Evolutionary conservation across 2,329 filamentous ascomycete species (phyloP).

Genomic region (Colletotrichum coccodes): DNA sequence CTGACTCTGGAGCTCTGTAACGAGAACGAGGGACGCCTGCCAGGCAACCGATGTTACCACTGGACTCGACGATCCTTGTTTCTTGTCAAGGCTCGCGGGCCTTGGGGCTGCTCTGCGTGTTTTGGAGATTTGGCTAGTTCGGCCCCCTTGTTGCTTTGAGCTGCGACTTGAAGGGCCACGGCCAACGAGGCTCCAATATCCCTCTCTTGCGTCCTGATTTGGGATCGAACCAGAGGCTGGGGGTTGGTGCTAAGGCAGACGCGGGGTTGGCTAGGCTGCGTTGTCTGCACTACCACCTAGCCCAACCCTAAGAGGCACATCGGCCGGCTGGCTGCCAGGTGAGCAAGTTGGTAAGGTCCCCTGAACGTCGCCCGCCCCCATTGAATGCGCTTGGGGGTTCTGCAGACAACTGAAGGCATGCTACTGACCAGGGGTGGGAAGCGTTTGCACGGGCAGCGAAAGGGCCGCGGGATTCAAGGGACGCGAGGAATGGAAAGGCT

Average conservation of each 20-base stretch:
- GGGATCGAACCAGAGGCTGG: constrained; percentile 16
- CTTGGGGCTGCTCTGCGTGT: not conserved
- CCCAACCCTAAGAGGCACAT: constrained; percentile 6
- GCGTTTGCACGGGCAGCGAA: not conserved
- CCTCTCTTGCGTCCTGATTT: constrained; percentile 2
- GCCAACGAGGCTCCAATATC: not conserved
- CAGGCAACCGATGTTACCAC: constrained; percentile 18
- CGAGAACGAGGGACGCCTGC: constrained; percentile 8
- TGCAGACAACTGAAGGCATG: not conserved
- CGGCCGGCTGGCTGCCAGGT: not conserved
- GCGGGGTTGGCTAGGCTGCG: constrained; percentile 14
- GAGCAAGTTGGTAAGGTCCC: not conserved
- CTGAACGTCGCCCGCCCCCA: not conserved
- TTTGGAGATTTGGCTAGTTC: constrained; percentile 15
- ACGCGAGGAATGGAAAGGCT: constrained; percentile 9
- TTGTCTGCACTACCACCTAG: constrained; percentile 9
- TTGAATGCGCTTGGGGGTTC: not conserved
- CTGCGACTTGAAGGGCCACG: not conserved
- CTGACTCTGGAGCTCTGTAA: not conserved
- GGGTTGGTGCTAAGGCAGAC: constrained; percentile 1
- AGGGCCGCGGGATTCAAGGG: constrained; percentile 18
- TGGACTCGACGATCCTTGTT: constrained; percentile 18
- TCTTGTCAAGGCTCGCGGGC: not conserved
- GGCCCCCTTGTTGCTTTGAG: constrained; percentile 3
- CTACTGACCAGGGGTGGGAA: not conserved